Conservation (phyloP, 495 filamentous ascomycete species). For the Xylaria castorea region DNA sequence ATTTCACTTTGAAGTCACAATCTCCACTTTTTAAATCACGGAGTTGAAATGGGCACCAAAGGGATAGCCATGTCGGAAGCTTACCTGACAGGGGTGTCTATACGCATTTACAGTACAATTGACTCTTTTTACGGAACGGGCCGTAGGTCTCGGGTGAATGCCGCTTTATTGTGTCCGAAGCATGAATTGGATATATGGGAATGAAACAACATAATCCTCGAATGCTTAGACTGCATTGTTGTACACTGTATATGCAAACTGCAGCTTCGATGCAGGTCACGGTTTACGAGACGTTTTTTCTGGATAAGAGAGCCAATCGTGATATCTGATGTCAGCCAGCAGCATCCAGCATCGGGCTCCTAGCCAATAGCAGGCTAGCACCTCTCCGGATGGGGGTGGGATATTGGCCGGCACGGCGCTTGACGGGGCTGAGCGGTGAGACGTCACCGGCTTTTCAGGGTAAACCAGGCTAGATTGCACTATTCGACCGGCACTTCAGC, state of each 20-base stretch:
- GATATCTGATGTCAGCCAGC: conserved; percentile 19
- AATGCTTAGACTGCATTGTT: neutral
- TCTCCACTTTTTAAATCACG: too few relatives aligned
- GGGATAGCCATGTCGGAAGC: neutral
- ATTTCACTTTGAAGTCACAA: too few relatives aligned
- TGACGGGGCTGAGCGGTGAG: conserved; percentile 29
- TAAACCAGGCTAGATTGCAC: conserved; percentile 2
- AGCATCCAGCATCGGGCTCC: neutral
- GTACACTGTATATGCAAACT: neutral
- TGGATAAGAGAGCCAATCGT: conserved; percentile 15
- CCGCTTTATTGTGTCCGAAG: neutral
- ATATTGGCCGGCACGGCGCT: conserved; percentile 7
- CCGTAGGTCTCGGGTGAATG: conserved; percentile 22
- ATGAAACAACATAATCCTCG: neutral
- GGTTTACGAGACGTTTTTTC: neutral
- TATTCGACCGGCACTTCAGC: conserved; percentile 15
- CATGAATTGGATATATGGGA: neutral
- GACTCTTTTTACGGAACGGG: conserved; percentile 15
- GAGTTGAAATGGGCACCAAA: too few relatives aligned
- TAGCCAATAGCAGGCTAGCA: conserved; percentile 20
- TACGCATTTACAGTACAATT: neutral
- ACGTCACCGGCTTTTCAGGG: conserved; percentile 16
- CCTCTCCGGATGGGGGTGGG: conserved; percentile 14
- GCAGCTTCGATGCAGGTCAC: conserved; percentile 12
- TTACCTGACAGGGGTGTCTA: conserved; percentile 1